These are phyloP conservation scores for Carex myosuroides DNA, from an alignment of 176 grass and related monocot species.

Conservation along the genomic window DNA sequence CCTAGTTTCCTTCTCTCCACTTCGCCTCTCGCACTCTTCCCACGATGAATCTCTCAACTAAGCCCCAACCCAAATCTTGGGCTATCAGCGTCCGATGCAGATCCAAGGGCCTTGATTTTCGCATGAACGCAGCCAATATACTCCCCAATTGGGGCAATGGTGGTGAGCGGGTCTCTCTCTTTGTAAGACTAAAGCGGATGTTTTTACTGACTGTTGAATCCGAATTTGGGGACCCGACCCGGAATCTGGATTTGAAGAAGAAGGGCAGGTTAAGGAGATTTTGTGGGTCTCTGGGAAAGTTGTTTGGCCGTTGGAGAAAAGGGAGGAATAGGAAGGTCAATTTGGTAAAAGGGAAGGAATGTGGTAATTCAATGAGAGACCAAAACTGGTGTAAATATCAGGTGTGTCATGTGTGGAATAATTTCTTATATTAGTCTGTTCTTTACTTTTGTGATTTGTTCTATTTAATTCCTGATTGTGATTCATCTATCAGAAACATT, in stretches of 20 bases:
- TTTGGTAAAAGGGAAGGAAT: neutral
- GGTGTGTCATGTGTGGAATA: neutral
- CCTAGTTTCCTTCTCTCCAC: neutral
- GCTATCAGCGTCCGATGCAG: conserved; percentile 41
- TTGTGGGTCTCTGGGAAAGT: neutral
- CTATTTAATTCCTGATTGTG: neutral
- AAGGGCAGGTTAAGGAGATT: conserved; percentile 6
- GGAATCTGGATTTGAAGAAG: neutral
- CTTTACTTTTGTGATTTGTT: neutral
- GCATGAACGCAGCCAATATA: conserved; percentile 40
- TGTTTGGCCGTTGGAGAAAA: conserved; percentile 1
- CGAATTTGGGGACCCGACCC: conserved; percentile 15
- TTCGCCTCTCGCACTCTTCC: neutral
- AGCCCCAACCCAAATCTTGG: conserved; percentile 34
- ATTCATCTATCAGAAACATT: neutral
- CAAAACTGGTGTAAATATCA: neutral
- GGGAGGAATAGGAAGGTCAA: neutral
- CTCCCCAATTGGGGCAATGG: conserved; percentile 49
- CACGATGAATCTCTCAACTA: neutral
- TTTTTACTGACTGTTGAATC: conserved; percentile 32
- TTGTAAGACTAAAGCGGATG: conserved; percentile 53
- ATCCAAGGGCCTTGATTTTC: conserved; percentile 48
- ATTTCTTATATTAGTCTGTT: neutral
- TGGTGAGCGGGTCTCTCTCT: conserved; percentile 49
- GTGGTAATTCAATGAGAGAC: conserved; percentile 1